phyloP scores from a whole-genome alignment of 192 early-diverging fungal genomes.

The Backusella tarrabulga region DNA sequence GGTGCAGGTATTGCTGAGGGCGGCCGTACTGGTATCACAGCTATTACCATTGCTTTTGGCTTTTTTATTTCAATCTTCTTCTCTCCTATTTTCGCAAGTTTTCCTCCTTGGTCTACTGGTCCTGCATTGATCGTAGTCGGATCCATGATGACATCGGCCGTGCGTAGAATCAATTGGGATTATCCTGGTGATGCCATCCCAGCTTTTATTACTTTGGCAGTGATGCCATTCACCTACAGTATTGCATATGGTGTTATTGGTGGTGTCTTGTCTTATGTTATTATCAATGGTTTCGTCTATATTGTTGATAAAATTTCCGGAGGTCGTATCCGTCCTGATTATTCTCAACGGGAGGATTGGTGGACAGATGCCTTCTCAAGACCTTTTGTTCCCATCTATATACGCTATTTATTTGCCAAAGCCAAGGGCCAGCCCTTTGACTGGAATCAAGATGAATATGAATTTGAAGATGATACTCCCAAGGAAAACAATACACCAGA shows the following conservation, averaged over 20 bases:
- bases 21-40: constrained; percentile 75
- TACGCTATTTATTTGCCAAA: constrained; percentile 27
- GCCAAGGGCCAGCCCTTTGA: constrained; percentile 21
- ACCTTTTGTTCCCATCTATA: constrained; percentile 28
- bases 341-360: constrained; percentile 32
- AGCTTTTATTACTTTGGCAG: constrained; percentile 71
- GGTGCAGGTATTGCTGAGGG: constrained; percentile 84
- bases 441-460: constrained; percentile 22
- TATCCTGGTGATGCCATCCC: constrained; percentile 77
- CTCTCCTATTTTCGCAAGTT: constrained; percentile 79
- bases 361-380: constrained; percentile 23
- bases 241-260: constrained; percentile 81
- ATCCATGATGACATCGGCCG: constrained; percentile 72
- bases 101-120: constrained; percentile 85
- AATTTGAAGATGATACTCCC: constrained; percentile 24
- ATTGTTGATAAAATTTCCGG: constrained; percentile 54
- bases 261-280: constrained; percentile 67
- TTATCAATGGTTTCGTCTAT: constrained; percentile 64
- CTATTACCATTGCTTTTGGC: constrained; percentile 62
- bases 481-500: not conserved
- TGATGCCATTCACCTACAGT: constrained; percentile 83
- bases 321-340: constrained; percentile 50
- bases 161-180: constrained; percentile 75
- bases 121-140: constrained; percentile 80
- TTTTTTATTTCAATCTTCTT: constrained; percentile 83